These are phyloP conservation scores for Letharia lupina DNA, from an alignment of 495 filamentous ascomycete species.

Conservation along the genomic window DNA sequence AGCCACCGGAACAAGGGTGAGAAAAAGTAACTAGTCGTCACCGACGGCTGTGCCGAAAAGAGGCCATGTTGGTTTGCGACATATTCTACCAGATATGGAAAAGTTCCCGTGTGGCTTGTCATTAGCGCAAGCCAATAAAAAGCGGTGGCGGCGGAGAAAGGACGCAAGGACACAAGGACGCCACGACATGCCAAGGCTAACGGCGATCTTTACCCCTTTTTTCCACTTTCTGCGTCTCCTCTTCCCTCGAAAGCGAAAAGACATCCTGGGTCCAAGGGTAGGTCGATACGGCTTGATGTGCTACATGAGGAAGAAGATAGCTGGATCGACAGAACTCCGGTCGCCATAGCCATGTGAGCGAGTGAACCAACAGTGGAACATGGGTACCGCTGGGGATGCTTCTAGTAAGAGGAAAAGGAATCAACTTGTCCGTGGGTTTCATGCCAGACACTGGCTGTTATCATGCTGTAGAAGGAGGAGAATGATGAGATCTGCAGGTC, in stretches of 20 bases:
- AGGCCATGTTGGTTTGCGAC: background rate
- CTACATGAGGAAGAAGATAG: background rate
- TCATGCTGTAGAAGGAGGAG: background rate
- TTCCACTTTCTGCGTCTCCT: background rate
- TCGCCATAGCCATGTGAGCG: background rate
- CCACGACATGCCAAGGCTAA: background rate
- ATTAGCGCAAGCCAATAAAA: background rate
- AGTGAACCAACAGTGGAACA: background rate
- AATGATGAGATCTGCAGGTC: background rate
- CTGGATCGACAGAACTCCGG: slow-evolving; percentile 2
- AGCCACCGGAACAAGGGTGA: background rate
- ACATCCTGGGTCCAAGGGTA: background rate
- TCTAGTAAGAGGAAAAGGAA: background rate
- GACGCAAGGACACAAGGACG: background rate
- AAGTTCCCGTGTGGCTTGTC: background rate
- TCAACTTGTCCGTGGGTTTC: background rate
- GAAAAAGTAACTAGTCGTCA: background rate
- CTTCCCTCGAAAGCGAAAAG: background rate
- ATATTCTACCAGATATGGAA: background rate
- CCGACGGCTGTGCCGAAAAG: background rate
- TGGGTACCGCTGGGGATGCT: background rate
- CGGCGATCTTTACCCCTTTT: background rate
- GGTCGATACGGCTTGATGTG: background rate
- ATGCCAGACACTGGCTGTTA: background rate
- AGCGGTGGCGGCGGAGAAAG: background rate